These are phyloP conservation scores for Aspergillus ruber DNA, from an alignment of 2,329 filamentous ascomycete genomes.

Conservation along the genomic window DNA sequence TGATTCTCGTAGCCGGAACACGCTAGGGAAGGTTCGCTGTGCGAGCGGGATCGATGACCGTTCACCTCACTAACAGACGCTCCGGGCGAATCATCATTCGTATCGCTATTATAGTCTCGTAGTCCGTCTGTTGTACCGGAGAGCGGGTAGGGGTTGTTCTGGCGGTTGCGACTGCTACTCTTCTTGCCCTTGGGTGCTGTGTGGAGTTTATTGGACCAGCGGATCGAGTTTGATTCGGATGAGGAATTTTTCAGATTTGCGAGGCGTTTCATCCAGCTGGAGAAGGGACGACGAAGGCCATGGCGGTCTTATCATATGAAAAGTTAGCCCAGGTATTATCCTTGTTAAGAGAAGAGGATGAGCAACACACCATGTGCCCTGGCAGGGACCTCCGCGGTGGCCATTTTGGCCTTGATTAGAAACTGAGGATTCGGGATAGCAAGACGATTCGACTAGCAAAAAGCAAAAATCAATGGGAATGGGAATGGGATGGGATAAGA, in stretches of 20 bases:
- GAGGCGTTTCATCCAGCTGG: slow-evolving; percentile 90
- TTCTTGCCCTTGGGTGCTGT: slow-evolving; percentile 48
- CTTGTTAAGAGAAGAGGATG: neutral
- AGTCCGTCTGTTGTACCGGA: slow-evolving; percentile 55
- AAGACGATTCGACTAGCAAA: neutral
- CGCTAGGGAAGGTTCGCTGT: slow-evolving; percentile 55
- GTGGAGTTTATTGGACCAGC: slow-evolving; percentile 35
- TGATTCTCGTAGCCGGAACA: slow-evolving; percentile 57
- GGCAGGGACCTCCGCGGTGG: slow-evolving; percentile 24
- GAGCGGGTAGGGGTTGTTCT: slow-evolving; percentile 88
- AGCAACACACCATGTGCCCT: slow-evolving; percentile 40
- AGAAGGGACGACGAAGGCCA: slow-evolving; percentile 75
- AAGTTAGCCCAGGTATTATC: neutral
- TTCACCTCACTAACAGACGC: slow-evolving; percentile 42
- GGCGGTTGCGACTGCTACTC: slow-evolving; percentile 35
- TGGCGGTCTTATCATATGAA: slow-evolving; percentile 58
- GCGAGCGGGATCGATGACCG: slow-evolving; percentile 50
- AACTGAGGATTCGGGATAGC: neutral
- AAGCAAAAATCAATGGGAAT: neutral
- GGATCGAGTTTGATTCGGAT: slow-evolving; percentile 37
- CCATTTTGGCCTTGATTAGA: slow-evolving; percentile 17
- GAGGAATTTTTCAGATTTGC: slow-evolving; percentile 76
- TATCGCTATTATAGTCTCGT: slow-evolving; percentile 38
- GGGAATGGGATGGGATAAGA: neutral
- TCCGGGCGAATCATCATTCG: slow-evolving; percentile 44